These are phyloP conservation scores for Maudiozyma pseudohumilis DNA, from an alignment of 805 yeast species.

Conservation along the genomic window DNA sequence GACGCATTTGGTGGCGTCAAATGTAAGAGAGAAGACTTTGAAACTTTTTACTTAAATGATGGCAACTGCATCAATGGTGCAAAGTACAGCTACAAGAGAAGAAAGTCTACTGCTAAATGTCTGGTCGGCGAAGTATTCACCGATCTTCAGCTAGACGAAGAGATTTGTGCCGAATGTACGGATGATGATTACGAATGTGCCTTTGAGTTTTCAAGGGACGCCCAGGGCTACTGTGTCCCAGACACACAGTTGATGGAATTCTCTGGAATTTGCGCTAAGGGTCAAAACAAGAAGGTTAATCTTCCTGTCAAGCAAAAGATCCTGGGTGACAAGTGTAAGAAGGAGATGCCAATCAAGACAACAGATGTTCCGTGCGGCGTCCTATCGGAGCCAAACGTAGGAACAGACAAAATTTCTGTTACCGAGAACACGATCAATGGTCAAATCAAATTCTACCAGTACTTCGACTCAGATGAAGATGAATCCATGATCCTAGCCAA, in stretches of 20 bases:
- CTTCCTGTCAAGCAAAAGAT: constrained; percentile 14
- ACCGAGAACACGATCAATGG: constrained; percentile 41
- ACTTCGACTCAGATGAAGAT: constrained; percentile 37
- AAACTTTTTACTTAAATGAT: constrained; percentile 40
- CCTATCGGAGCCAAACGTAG: constrained; percentile 10
- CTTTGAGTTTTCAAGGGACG: constrained; percentile 35
- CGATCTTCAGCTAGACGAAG: constrained; percentile 35
- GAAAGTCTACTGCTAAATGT: constrained; percentile 59
- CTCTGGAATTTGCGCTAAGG: constrained; percentile 14
- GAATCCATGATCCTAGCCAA: constrained; percentile 62
- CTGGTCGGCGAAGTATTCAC: constrained; percentile 30
- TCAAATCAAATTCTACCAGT: constrained; percentile 42
- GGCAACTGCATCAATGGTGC: constrained; percentile 58
- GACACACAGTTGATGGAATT: constrained; percentile 17
- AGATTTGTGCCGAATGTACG: constrained; percentile 51
- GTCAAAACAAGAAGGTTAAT: constrained; percentile 4
- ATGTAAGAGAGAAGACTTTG: constrained; percentile 47
- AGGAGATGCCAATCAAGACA: constrained; percentile 18
- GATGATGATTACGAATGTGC: constrained; percentile 65
- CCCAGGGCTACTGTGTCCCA: constrained; percentile 40
- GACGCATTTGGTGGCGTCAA: constrained; percentile 39
- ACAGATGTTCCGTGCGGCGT: constrained; percentile 22
- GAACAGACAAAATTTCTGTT: constrained; percentile 29
- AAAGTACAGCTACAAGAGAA: constrained; percentile 49
- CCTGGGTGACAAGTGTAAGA: constrained; percentile 17